Conservation (phyloP, 2,329 filamentous ascomycete genomes). For the Colletotrichum salicis region DNA sequence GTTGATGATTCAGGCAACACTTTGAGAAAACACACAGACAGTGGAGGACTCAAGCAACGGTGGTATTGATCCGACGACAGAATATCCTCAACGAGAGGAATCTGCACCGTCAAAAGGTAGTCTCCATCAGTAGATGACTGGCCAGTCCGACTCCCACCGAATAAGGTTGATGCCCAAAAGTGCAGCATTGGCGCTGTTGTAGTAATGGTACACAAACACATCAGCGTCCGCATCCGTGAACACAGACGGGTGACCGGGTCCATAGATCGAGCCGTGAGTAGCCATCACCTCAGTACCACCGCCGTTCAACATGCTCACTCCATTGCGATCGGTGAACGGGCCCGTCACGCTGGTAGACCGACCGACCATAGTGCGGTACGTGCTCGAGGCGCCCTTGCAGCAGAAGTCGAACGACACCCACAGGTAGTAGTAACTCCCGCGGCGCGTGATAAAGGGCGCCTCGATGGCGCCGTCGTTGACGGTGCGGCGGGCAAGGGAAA, state of each 20-base stretch:
- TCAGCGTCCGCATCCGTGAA: slow-evolving; percentile 45
- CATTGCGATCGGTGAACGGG: slow-evolving; percentile 42
- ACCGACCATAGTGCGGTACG: slow-evolving; percentile 47
- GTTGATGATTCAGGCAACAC: no score
- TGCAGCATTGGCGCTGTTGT: slow-evolving; percentile 39
- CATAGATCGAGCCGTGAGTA: slow-evolving; percentile 43
- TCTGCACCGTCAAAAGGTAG: background rate
- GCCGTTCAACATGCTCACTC: slow-evolving; percentile 41
- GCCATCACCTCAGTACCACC: slow-evolving; percentile 46
- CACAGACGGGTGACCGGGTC: slow-evolving; percentile 45
- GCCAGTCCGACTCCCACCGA: slow-evolving; percentile 44
- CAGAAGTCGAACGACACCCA: slow-evolving; percentile 47
- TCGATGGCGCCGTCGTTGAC: slow-evolving; percentile 40
- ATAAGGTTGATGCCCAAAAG: slow-evolving; percentile 46
- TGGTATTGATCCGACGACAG: background rate
- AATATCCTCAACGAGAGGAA: accelerated
- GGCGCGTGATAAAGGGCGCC: slow-evolving; percentile 43
- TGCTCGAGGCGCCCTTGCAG: slow-evolving; percentile 44
- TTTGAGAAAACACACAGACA: no score
- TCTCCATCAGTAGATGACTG: slow-evolving; percentile 41
- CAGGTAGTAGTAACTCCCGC: slow-evolving; percentile 46
- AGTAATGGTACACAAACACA: slow-evolving; percentile 47
- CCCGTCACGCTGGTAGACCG: slow-evolving; percentile 43
- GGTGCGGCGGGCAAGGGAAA: slow-evolving; percentile 42
- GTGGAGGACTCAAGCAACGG: accelerated